Base-by-base conservation (phyloP, 257 asterid species). In the Jacaranda copaia region DNA sequence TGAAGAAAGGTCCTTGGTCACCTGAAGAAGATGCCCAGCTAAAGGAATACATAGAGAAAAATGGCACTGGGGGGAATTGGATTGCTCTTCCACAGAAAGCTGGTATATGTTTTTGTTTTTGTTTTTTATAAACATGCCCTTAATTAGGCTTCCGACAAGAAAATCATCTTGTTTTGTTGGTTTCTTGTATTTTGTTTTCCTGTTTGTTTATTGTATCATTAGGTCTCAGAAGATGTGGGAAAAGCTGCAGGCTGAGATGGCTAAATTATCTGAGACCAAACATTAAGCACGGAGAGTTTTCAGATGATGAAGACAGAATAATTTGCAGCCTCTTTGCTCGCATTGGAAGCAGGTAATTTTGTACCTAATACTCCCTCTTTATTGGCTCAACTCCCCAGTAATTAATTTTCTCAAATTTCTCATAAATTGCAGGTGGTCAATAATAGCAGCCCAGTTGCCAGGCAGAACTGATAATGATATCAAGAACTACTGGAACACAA, bases 401-500 rank as follows among this genome's bases (percentile, higher is more conserved):
- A 25, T 25, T 25, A 25, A 25, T 25, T 25, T 25, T 25, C 32
- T 25, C 32, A 25, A 25, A 25, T 25, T 25, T 25, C 32, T 25
- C 32, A 25, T 25, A 4, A 15, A 10, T 0, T 69, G 78, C 85
- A 85, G 89, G 73, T 83, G 87, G 87, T 83, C 87, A 68, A 87
- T 92, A 64, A 93, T 93, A 72, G 98, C 98, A 36, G 90, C 88
- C 4, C 92, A 90, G 19, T 84, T 93, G 59, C 96, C 92, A 6
- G 96, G 98, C 0, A 91, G 97, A 71, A 93, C 98, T 0, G 98
- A 93, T 73, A 93, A 93, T 46, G 98, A 93, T 35, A 93, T 93
- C 70, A 93, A 93, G 73, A 93, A 93, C 83, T 87, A 93, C 72
- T 93, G 98, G 98, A 93, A 93, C 92, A 93, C 97, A 0, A 93